These are phyloP conservation scores for Wallacemonas sp. DNA, from an alignment of 208 protist species.

Conservation along the genomic window DNA sequence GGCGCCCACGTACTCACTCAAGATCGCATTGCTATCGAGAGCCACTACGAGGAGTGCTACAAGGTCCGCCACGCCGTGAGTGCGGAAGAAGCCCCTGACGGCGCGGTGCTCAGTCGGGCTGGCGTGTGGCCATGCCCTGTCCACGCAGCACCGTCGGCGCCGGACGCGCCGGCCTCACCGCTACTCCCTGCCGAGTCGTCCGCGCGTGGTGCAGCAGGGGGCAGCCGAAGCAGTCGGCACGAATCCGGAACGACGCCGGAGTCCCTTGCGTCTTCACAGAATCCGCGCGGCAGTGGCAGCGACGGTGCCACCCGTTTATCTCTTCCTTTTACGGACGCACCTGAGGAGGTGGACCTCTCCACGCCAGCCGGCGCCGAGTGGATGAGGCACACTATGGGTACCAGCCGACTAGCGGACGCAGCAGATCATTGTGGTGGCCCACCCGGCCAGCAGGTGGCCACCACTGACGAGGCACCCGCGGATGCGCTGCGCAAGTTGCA, in stretches of 20 bases:
- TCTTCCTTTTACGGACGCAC: neutral
- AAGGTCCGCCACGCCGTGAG: slow-evolving; percentile 3
- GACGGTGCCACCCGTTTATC: neutral
- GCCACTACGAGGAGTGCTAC: slow-evolving; percentile 32
- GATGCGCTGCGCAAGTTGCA: slow-evolving; percentile 19
- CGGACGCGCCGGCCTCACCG: too few relatives aligned
- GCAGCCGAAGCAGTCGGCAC: too few relatives aligned
- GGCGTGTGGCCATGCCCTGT: neutral
- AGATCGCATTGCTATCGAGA: slow-evolving; percentile 23
- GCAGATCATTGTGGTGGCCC: neutral
- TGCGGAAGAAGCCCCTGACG: neutral
- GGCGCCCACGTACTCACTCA: slow-evolving; percentile 9
- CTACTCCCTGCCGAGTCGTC: too few relatives aligned
- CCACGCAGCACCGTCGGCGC: neutral
- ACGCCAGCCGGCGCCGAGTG: neutral
- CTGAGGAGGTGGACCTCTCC: slow-evolving; percentile 2
- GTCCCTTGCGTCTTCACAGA: too few relatives aligned
- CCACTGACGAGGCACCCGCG: neutral
- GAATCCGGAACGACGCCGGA: too few relatives aligned
- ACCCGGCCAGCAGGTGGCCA: neutral
- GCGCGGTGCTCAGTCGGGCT: neutral
- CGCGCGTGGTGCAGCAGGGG: too few relatives aligned
- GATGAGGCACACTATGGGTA: neutral
- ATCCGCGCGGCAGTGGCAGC: neutral
- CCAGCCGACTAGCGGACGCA: too few relatives aligned